Evolutionary conservation across 148 eudicot species (phyloP).

Genomic region (Dysphania ambrosioides): DNA sequence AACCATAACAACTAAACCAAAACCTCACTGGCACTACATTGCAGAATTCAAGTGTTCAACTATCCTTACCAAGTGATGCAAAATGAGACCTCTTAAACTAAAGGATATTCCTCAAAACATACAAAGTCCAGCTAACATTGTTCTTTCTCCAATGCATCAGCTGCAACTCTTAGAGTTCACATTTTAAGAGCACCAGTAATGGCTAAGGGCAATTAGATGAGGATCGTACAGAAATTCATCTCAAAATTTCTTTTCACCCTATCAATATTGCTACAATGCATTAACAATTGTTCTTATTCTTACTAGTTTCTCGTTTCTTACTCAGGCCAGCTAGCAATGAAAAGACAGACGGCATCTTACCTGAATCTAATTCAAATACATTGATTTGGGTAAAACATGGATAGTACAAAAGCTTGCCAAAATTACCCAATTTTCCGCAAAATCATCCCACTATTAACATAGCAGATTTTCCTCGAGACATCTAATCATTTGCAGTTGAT

Average conservation of each 20-base stretch:
- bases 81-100: background rate
- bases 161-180: background rate
- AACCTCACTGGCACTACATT: background rate
- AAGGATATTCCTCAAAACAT: background rate
- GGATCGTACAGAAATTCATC: background rate
- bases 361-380: too few relatives aligned
- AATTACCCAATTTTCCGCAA: background rate
- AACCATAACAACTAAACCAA: background rate
- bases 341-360: background rate
- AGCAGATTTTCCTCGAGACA: background rate
- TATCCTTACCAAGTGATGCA: background rate
- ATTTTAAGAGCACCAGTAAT: background rate
- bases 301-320: background rate
- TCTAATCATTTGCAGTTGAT: background rate
- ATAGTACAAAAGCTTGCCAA: background rate
- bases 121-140: background rate
- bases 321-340: conserved; percentile 3
- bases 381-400: background rate
- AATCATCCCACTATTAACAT: conserved; percentile 20
- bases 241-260: background rate
- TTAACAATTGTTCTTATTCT: background rate
- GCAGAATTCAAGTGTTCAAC: background rate
- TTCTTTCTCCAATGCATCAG: background rate
- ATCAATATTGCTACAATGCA: background rate
- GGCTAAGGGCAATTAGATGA: background rate